A percentile compares a stretch with the other conserved stretches of the same genome.
These are phyloP conservation scores for Rhamnella rubrinervis DNA, from an alignment of 331 rosid species.

Conservation along the genomic window DNA sequence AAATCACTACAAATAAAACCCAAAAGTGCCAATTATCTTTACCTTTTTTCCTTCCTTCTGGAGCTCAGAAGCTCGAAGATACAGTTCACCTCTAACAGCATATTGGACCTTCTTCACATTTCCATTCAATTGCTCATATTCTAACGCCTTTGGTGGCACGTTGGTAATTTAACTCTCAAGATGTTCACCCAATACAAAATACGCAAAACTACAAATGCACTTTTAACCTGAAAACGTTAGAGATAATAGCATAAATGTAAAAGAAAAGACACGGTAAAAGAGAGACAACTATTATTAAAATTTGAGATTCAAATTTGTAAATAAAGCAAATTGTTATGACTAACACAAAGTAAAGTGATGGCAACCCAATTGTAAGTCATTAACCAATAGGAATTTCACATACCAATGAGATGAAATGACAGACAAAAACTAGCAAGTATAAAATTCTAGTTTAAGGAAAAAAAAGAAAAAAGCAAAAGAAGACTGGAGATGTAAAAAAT, in stretches of 20 bases:
- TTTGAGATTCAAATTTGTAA: neutral
- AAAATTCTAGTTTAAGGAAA: neutral
- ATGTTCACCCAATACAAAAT: slow-evolving; percentile 17
- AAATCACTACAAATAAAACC: slow-evolving; percentile 10
- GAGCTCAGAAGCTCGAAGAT: slow-evolving; percentile 96
- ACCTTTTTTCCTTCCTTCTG: slow-evolving; percentile 98
- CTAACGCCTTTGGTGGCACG: slow-evolving; percentile 85
- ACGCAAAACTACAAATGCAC: slow-evolving; percentile 23
- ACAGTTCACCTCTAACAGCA: slow-evolving; percentile 96
- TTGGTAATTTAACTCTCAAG: slow-evolving; percentile 36
- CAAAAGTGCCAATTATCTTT: slow-evolving; percentile 10
- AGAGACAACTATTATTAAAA: neutral
- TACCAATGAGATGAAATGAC: slow-evolving; percentile 12
- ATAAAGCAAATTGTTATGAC: neutral
- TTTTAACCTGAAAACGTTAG: slow-evolving; percentile 31
- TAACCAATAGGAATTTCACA: neutral
- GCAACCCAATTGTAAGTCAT: neutral
- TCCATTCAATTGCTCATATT: slow-evolving; percentile 67
- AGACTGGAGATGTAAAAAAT: neutral
- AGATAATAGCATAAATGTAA: neutral
- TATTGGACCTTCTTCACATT: slow-evolving; percentile 89
- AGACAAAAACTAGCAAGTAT: slow-evolving; percentile 7
- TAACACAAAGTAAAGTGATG: neutral
- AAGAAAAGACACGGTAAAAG: neutral
- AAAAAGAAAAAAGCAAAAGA: neutral